These are phyloP conservation scores for Echites panduratus DNA, from an alignment of 257 asterid genomes.

Conservation along the genomic window DNA sequence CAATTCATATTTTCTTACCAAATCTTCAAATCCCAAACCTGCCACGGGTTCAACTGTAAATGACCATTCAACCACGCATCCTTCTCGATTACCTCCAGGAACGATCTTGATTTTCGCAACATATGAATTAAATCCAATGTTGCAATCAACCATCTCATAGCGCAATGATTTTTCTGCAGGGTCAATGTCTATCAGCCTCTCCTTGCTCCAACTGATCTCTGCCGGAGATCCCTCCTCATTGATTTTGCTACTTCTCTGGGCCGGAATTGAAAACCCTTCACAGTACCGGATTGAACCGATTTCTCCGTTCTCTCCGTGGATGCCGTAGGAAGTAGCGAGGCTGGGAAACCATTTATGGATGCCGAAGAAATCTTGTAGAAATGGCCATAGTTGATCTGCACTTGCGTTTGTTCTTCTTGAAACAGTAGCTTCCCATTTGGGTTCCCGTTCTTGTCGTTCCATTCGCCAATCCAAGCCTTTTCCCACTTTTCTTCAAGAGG, in stretches of 20 bases:
- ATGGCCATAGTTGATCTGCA: conserved; percentile 56
- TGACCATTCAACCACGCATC: conserved; percentile 9
- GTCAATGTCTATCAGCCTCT: conserved; percentile 10
- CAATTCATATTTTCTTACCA: conserved; percentile 40
- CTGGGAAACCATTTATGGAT: conserved; percentile 62
- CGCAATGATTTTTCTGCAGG: conserved; percentile 1
- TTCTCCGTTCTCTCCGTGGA: conserved; percentile 57
- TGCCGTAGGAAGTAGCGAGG: conserved; percentile 52
- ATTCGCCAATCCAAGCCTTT: conserved; percentile 2
- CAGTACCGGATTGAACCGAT: conserved; percentile 63
- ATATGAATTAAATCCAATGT: conserved; percentile 11
- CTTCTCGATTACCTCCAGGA: not conserved
- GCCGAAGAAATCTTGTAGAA: conserved; percentile 57
- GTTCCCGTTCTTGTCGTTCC: conserved; percentile 10
- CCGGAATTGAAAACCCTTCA: conserved; percentile 45
- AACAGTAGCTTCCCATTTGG: conserved; percentile 51
- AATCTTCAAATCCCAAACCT: conserved; percentile 46
- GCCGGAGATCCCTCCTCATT: not conserved
- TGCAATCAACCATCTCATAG: conserved; percentile 17
- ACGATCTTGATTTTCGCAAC: conserved; percentile 13
- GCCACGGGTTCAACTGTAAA: conserved; percentile 7
- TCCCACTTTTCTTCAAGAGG: not conserved
- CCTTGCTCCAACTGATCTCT: conserved; percentile 16
- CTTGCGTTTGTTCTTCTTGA: conserved; percentile 37
- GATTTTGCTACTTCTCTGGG: not conserved